These are phyloP conservation scores for Trichoderma semiorbis DNA, from an alignment of 2,329 filamentous ascomycete genomes.

Conservation along the genomic window DNA sequence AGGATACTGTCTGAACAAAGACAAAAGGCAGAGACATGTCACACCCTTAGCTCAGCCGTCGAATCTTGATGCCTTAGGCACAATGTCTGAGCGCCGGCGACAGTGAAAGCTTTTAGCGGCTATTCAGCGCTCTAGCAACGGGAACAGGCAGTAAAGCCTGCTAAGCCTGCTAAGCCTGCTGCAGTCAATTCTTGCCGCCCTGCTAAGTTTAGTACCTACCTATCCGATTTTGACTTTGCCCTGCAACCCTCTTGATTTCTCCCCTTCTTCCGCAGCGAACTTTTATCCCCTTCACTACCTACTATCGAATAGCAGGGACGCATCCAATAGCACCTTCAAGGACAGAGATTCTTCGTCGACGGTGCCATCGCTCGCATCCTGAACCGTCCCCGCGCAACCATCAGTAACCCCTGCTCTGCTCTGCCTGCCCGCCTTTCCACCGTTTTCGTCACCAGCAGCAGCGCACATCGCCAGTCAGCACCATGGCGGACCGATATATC, in stretches of 20 bases:
- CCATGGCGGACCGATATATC: constrained; percentile 98
- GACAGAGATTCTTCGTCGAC: constrained; percentile 4
- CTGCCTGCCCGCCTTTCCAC: constrained; percentile 18
- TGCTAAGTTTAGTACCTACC: not conserved
- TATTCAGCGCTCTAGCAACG: constrained; percentile 15
- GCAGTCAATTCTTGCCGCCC: constrained; percentile 15
- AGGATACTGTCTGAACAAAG: not conserved
- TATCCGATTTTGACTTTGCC: constrained; percentile 13
- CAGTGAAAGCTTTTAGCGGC: constrained; percentile 15
- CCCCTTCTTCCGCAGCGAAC: not conserved
- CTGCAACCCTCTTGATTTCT: constrained; percentile 13
- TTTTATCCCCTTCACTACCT: not conserved
- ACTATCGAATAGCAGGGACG: constrained; percentile 13
- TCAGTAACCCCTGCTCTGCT: not conserved
- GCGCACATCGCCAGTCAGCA: constrained; percentile 42
- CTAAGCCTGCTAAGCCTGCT: constrained; percentile 1
- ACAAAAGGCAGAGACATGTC: not conserved
- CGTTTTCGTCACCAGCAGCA: constrained; percentile 14
- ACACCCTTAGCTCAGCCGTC: not conserved
- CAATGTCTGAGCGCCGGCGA: not conserved
- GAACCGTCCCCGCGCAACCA: constrained; percentile 28
- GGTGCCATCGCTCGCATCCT: constrained; percentile 11
- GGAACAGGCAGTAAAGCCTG: not conserved
- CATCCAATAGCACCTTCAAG: constrained; percentile 7
- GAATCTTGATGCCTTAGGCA: constrained; percentile 16